Evolutionary conservation across 768 basidiomycete species (phyloP).

Genomic region (Naganishia randhawae): DNA sequence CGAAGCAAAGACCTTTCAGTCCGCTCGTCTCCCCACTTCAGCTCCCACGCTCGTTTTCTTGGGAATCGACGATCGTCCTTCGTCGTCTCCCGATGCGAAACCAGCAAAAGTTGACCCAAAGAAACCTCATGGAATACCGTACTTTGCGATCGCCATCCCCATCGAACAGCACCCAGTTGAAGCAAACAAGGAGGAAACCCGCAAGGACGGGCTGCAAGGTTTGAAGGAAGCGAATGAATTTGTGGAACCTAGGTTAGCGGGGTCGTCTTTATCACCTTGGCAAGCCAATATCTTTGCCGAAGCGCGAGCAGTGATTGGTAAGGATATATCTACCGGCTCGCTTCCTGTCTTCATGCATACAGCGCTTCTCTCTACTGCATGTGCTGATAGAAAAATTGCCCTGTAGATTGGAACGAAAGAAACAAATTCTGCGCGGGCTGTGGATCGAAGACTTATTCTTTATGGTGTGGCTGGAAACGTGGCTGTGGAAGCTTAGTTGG

Average conservation of each 20-base stretch:
- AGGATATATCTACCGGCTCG: background rate
- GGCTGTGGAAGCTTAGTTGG: constrained; percentile 60
- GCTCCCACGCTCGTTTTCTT: constrained; percentile 44
- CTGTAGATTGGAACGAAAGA: constrained; percentile 77
- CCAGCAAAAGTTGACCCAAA: constrained; percentile 65
- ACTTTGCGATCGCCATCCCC: constrained; percentile 75
- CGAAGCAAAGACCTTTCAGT: constrained; percentile 57
- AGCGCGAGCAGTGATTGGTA: constrained; percentile 65
- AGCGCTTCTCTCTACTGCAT: background rate
- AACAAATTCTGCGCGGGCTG: constrained; percentile 93
- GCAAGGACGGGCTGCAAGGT: background rate
- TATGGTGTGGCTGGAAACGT: constrained; percentile 97
- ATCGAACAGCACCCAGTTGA: constrained; percentile 47
- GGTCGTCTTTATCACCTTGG: constrained; percentile 58
- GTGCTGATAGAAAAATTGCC: background rate
- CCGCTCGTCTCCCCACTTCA: constrained; percentile 36
- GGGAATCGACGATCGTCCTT: constrained; percentile 46
- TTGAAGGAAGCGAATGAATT: constrained; percentile 53
- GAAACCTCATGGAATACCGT: constrained; percentile 73
- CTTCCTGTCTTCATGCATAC: background rate
- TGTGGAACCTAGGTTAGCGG: constrained; percentile 47
- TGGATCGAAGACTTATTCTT: constrained; percentile 70
- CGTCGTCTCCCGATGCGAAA: constrained; percentile 30
- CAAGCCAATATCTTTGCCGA: constrained; percentile 72
- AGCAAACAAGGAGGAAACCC: constrained; percentile 31